These are phyloP conservation scores for Heterobasidion occidentale DNA, from an alignment of 1,284 basidiomycete genomes.

Conservation along the genomic window DNA sequence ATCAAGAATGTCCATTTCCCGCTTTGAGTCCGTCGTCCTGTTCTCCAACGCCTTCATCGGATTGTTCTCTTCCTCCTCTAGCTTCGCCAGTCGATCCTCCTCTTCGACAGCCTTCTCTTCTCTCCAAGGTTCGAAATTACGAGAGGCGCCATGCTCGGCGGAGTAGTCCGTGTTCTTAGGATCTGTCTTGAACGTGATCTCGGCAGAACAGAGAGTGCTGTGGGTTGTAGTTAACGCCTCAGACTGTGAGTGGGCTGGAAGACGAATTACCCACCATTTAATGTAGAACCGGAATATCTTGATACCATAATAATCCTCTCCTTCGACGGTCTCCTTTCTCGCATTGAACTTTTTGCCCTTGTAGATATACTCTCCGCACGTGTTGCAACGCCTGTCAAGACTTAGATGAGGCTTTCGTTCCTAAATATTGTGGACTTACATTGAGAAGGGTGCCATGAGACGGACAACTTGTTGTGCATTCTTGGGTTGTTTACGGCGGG, in stretches of 20 bases:
- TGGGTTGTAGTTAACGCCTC: neutral
- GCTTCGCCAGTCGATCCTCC: slow-evolving; percentile 68
- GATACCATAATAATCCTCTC: slow-evolving; percentile 97
- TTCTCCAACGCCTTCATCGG: slow-evolving; percentile 97
- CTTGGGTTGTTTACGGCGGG: slow-evolving; percentile 80
- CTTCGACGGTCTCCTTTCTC: slow-evolving; percentile 94
- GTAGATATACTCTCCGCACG: slow-evolving; percentile 97
- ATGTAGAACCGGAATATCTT: slow-evolving; percentile 89
- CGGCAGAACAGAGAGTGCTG: slow-evolving; percentile 89
- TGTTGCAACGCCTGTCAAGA: slow-evolving; percentile 70
- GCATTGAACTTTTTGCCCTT: slow-evolving; percentile 99
- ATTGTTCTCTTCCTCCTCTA: slow-evolving; percentile 88
- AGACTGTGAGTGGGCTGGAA: neutral
- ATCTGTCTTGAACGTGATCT: slow-evolving; percentile 99
- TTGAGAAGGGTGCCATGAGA: slow-evolving; percentile 98
- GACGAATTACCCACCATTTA: slow-evolving; percentile 51
- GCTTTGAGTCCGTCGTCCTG: slow-evolving; percentile 83
- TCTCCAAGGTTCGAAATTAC: slow-evolving; percentile 92
- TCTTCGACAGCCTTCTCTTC: slow-evolving; percentile 69
- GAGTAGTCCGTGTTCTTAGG: slow-evolving; percentile 95
- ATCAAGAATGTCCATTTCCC: slow-evolving; percentile 98
- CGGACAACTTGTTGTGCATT: slow-evolving; percentile 95
- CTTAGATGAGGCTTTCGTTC: slow-evolving; percentile 3
- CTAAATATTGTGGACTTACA: slow-evolving; percentile 40
- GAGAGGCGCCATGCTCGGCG: slow-evolving; percentile 88